These are phyloP conservation scores for Phaffia australis DNA, from an alignment of 768 basidiomycete genomes.

Conservation along the genomic window DNA sequence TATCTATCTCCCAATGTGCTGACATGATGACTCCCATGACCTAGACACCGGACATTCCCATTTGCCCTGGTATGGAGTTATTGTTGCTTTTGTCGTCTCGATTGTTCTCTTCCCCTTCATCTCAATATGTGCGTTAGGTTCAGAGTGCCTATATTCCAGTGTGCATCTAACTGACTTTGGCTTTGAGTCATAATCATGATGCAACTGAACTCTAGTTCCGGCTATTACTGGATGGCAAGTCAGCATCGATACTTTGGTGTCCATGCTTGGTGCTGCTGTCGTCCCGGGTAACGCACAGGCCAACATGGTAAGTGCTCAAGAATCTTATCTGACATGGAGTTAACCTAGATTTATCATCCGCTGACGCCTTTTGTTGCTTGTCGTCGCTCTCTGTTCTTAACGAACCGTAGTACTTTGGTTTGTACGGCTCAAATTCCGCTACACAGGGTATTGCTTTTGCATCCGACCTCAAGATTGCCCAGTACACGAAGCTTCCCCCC, in stretches of 20 bases:
- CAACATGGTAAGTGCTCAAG: slow-evolving; percentile 31
- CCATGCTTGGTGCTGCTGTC: slow-evolving; percentile 27
- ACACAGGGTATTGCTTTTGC: slow-evolving; percentile 29
- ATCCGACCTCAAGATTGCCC: slow-evolving; percentile 30
- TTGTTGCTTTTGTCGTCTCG: slow-evolving; percentile 21
- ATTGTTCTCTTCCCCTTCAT: slow-evolving; percentile 19
- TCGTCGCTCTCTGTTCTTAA: background rate
- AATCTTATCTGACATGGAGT: background rate
- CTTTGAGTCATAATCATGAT: too few relatives aligned
- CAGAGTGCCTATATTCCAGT: too few relatives aligned
- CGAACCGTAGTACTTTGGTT: background rate
- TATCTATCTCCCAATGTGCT: background rate
- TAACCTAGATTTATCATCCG: too few relatives aligned
- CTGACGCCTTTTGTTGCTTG: background rate
- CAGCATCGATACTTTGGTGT: slow-evolving; percentile 7
- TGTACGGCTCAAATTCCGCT: background rate
- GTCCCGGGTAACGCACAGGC: slow-evolving; percentile 27
- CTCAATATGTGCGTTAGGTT: background rate
- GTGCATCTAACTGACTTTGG: too few relatives aligned
- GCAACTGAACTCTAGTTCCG: background rate
- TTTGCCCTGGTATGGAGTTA: slow-evolving; percentile 31
- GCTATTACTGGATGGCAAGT: slow-evolving; percentile 3
- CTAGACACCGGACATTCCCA: slow-evolving; percentile 24
- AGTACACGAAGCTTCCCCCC: slow-evolving; percentile 31
- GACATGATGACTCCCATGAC: background rate